Base-by-base conservation (phyloP, 2,329 filamentous ascomycete species). In the Phialocephala sp. region DNA sequence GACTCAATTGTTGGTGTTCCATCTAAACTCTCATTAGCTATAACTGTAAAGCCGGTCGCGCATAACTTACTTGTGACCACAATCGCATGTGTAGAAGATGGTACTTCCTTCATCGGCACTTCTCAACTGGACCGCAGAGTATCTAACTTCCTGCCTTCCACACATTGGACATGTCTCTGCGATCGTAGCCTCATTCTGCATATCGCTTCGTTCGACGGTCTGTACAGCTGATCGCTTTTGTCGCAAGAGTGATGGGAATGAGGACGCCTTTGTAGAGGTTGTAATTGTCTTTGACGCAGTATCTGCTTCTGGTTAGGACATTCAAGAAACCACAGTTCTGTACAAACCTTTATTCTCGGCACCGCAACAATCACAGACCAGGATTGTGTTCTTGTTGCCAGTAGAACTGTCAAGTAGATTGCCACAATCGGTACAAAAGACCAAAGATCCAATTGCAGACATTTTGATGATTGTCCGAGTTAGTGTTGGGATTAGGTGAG, bases 81-180 rank as follows among this genome's bases (percentile, higher is more conserved):
- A 97, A 65, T 93, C 88, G 80, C 94, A 97, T 66, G 85, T 90
- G 80, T 93, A 97, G 75, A 97, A 96, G 62, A 97, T 87, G 0
- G 94, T 97, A 70, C 90, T 92, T 67, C 95, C 95, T 87, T 98
- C 94, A 78, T 99, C 95, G 62, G 94, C 95, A 82, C 93, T 89
- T 72, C 94, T 90, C 74, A 97, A 81, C 78, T 99, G 95, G 67
- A 93, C 87, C 2, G 91, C 91, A 59, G 92, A 91, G 77, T 90
- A 98, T 72, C 89, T 91, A 78, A 98, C 93, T 76, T 97, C 90
- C 61, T 88, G 89, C 61, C 88, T 84, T 18, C 90, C 92, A 77
- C 95, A 98, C 74, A 93, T 89, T 55, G 90, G 86, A 77, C 95
- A 98, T 54, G 85, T 88, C 77, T 90, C 84, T 66, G 86, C 81